These are phyloP conservation scores for Xylariales sp. DNA, from an alignment of 2,329 filamentous ascomycete species.

Conservation along the genomic window DNA sequence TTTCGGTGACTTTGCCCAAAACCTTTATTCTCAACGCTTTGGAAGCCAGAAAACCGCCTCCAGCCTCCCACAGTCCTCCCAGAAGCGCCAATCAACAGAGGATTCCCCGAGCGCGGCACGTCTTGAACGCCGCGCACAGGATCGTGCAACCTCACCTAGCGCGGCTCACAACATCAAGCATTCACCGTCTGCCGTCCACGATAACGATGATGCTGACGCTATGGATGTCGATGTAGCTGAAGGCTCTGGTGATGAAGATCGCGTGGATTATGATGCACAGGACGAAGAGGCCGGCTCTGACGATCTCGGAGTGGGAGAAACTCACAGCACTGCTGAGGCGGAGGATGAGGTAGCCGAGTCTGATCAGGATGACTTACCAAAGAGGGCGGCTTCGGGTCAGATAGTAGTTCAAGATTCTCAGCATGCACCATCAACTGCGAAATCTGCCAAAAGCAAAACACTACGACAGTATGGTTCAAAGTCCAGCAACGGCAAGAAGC, in stretches of 20 bases:
- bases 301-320: slow-evolving; percentile 7
- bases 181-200: slow-evolving; percentile 4
- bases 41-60: slow-evolving; percentile 5
- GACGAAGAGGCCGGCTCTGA: slow-evolving; percentile 4
- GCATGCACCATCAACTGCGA: neutral
- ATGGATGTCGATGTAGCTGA: slow-evolving; percentile 8
- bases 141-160: neutral
- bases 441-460: slow-evolving; percentile 8
- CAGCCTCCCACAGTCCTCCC: neutral
- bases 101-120: slow-evolving; percentile 7
- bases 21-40: slow-evolving; percentile 16
- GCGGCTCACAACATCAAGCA: neutral
- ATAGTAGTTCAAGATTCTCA: neutral
- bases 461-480: slow-evolving; percentile 14
- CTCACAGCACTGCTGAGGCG: no score
- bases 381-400: no score
- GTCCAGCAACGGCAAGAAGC: slow-evolving; percentile 17
- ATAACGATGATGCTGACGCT: slow-evolving; percentile 5
- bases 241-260: slow-evolving; percentile 4
- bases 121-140: slow-evolving; percentile 5
- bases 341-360: neutral
- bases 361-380: no score
- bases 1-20: slow-evolving; percentile 18
- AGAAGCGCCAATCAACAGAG: neutral
- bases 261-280: neutral